Percentiles rank a stretch among this genome's conserved stretches.
Conservation (phyloP, 768 basidiomycete genomes). For the Calocybe indica region DNA sequence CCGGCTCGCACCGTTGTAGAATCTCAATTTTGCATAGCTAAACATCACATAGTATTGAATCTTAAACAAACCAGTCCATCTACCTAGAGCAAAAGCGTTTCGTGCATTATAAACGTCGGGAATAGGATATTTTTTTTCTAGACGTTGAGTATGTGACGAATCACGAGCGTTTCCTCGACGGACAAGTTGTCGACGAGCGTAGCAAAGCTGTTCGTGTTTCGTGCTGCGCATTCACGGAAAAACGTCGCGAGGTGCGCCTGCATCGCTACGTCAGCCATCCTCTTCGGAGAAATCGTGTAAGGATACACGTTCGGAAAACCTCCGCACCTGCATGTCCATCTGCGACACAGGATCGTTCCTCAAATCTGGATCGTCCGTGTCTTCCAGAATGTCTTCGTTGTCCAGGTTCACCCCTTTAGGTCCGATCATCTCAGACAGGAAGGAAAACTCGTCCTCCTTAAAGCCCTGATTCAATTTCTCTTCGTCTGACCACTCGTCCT, state of each 20-base stretch:
- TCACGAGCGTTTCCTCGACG: not conserved
- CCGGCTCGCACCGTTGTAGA: not conserved
- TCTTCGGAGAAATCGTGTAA: too few species aligned
- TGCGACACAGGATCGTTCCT: slow-evolving; percentile 80
- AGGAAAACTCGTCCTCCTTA: slow-evolving; percentile 75
- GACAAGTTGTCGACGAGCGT: not conserved
- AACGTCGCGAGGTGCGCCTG: not conserved
- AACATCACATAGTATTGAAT: not conserved
- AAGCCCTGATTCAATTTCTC: slow-evolving; percentile 54
- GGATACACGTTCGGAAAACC: not conserved
- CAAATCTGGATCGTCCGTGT: slow-evolving; percentile 82
- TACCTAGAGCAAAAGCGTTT: too few species aligned
- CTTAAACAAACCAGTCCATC: not conserved
- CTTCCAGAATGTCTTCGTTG: slow-evolving; percentile 70
- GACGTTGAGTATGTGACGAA: not conserved
- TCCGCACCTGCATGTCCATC: slow-evolving; percentile 68
- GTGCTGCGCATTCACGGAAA: not conserved
- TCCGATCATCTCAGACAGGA: slow-evolving; percentile 79
- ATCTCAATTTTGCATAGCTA: not conserved
- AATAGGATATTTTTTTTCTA: not conserved
- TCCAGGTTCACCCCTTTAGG: slow-evolving; percentile 69
- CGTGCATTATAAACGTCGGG: too few species aligned
- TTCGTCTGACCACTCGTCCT: slow-evolving; percentile 94
- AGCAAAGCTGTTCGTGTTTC: not conserved
- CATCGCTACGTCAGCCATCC: not conserved